Conservation (phyloP, 768 basidiomycete species). For the Boletus vermiculosoides region DNA sequence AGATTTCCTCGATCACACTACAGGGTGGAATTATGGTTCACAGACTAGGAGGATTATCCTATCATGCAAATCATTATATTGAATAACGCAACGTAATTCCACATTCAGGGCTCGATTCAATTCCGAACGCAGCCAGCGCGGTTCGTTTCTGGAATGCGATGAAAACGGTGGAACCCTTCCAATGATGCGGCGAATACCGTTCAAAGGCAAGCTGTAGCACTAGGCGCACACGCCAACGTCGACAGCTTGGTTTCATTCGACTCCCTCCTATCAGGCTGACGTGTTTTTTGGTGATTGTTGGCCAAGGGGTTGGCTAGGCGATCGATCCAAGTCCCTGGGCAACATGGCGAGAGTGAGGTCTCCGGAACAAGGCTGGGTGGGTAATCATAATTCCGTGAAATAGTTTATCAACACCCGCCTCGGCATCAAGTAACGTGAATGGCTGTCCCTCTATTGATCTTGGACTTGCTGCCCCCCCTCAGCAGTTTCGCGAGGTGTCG, state of each 20-base stretch:
- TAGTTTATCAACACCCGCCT: too few species aligned
- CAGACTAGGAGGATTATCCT: neutral
- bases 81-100: neutral
- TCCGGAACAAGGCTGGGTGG: neutral
- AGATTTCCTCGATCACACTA: neutral
- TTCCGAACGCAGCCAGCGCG: neutral
- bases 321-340: slow-evolving; percentile 1
- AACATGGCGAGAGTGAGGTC: neutral
- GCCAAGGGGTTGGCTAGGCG: neutral
- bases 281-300: neutral
- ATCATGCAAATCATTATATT: slow-evolving; percentile 6
- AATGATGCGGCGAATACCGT: neutral
- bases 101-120: neutral
- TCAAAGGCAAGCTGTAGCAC: slow-evolving; percentile 1
- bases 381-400: neutral
- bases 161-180: neutral
- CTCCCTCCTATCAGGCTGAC: neutral
- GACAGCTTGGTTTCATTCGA: slow-evolving; percentile 2
- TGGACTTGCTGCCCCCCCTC: neutral
- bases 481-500: neutral
- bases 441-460: neutral
- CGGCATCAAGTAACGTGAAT: neutral
- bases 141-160: slow-evolving; percentile 7
- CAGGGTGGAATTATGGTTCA: neutral
- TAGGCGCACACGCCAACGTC: slow-evolving; percentile 13